Conservation (phyloP, 2,329 filamentous ascomycete species). For the Ascochyta koolunga region DNA sequence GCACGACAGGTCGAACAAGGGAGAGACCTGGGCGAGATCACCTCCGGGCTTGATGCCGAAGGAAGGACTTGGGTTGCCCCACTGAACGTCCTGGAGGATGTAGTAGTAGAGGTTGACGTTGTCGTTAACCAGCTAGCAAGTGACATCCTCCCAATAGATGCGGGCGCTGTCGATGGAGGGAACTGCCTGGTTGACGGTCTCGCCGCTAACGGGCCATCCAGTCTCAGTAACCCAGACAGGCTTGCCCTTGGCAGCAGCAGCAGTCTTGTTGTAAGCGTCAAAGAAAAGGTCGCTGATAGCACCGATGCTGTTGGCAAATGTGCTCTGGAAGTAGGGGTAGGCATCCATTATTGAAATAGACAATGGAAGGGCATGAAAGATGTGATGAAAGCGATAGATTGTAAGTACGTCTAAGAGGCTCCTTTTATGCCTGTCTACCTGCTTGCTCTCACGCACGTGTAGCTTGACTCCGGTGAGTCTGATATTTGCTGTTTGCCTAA, state of each 20-base stretch:
- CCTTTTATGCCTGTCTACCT: too few species aligned
- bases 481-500: too few species aligned
- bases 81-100: slow-evolving; percentile 71
- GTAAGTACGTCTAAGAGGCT: too few species aligned
- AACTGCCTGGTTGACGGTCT: slow-evolving; percentile 64
- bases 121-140: slow-evolving; percentile 70
- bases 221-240: slow-evolving; percentile 86
- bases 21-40: slow-evolving; percentile 36
- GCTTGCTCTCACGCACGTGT: too few species aligned
- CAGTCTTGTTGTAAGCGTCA: slow-evolving; percentile 66
- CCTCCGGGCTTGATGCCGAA: slow-evolving; percentile 71
- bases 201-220: slow-evolving; percentile 80
- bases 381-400: too few species aligned
- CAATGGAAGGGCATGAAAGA: too few species aligned
- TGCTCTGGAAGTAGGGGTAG: slow-evolving; percentile 82
- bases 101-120: slow-evolving; percentile 68
- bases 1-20: slow-evolving; percentile 47
- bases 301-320: slow-evolving; percentile 60
- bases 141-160: slow-evolving; percentile 80
- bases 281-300: slow-evolving; percentile 71
- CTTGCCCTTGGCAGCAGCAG: slow-evolving; percentile 67
- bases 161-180: slow-evolving; percentile 72
- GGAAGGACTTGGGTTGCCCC: slow-evolving; percentile 66
- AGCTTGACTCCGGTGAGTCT: too few species aligned
- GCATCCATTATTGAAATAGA: too few species aligned